Percentiles rank a stretch among this genome's conserved stretches.
These are phyloP conservation scores for Tetradesmus lagerheimii DNA, from an alignment of 139 green algal species.

Conservation along the genomic window DNA sequence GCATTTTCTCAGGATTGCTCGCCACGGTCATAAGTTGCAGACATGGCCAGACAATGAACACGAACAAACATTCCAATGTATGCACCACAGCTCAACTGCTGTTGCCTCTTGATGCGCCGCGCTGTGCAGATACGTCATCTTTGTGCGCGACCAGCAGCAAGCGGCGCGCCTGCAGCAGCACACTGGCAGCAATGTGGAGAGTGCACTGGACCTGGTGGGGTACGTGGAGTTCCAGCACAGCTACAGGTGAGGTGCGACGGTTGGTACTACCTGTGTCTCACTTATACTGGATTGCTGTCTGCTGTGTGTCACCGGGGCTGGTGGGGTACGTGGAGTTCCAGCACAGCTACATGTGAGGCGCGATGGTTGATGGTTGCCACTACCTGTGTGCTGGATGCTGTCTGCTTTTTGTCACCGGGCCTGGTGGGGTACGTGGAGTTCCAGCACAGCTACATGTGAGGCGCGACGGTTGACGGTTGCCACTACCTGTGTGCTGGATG, in stretches of 20 bases:
- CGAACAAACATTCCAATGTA: too few relatives aligned
- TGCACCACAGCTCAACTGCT: too few relatives aligned
- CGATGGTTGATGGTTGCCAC: neutral
- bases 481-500: constrained; percentile 34
- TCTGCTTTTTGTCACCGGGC: constrained; percentile 50
- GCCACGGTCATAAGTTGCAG: too few relatives aligned
- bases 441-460: constrained; percentile 50
- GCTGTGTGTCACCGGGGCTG: constrained; percentile 57
- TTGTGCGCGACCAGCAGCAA: constrained; percentile 58
- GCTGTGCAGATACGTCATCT: constrained; percentile 29
- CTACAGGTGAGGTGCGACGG: constrained; percentile 22
- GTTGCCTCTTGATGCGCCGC: neutral
- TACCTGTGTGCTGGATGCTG: constrained; percentile 24
- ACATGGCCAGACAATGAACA: too few relatives aligned
- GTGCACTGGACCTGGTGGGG: constrained; percentile 58
- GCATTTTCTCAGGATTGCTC: too few relatives aligned
- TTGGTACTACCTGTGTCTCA: neutral
- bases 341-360: constrained; percentile 38
- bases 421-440: constrained; percentile 68
- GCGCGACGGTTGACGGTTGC: neutral
- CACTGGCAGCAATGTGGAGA: constrained; percentile 46
- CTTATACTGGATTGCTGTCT: neutral
- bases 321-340: constrained; percentile 69
- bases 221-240: constrained; percentile 68
- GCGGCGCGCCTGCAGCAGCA: constrained; percentile 49